Evolutionary conservation across 257 asterid genomes (phyloP), one percentile per base, ranked within the genome.

Genomic region (Oldenlandia corymbosa): DNA sequence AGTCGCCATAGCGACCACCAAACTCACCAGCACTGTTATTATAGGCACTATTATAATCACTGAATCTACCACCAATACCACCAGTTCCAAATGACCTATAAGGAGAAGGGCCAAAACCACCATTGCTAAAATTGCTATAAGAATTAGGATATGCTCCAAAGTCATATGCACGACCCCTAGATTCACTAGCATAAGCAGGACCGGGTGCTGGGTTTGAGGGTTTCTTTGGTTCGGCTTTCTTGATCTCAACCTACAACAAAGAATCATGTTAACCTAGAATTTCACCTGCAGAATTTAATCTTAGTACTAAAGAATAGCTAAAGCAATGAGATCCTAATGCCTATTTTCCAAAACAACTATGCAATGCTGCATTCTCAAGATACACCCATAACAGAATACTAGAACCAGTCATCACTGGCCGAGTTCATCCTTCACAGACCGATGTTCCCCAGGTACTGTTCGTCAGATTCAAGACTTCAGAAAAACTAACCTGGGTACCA

Each of bases 171-270:
- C 93, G 95, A 14, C 85, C 90, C 95, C 97, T 91, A 91, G 87
- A 73, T 56, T 91, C 84, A 88, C 96, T 91, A 88, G 85, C 85
- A 64, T 86, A 88, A 30, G 95, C 87, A 65, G 94, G 86, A 70
- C 78, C 86, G 58, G 87, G 85, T 49, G 85, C 84, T 54, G 90
- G 88, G 94, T 85, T 91, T 75, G 98, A 91, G 81, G 98, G 95
- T 91, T 88, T 91, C 96, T 91, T 91, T 83, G 96, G 98, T 88
- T 91, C 96, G 57, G 98, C 98, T 78, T 88, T 91, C 98, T 91
- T 91, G 92, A 88, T 76, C 95, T 91, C 98, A 88, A 91, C 98
- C 98, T 91, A 88, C 98, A 91, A 82, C 85, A 91, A 83, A 91
- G 90, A 87, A 91, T 83, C 90, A 88, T 68, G 90, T 91, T 80